Conservation (phyloP, 2,329 filamentous ascomycete genomes). For the Pleurostoma richardsiae region DNA sequence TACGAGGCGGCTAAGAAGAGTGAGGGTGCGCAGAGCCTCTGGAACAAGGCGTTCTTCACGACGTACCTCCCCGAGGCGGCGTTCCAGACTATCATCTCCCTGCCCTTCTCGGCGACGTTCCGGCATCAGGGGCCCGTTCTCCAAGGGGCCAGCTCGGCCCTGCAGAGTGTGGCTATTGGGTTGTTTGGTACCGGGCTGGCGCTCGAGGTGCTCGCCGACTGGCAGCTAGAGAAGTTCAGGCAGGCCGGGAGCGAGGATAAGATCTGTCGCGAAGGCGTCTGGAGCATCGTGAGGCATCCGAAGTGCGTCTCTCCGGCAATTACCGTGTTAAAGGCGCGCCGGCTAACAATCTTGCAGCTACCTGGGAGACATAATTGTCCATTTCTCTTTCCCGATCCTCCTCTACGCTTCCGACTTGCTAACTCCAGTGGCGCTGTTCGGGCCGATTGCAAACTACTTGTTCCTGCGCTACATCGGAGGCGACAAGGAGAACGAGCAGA, state of each 20-base stretch:
- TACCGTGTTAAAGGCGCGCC: too few relatives aligned
- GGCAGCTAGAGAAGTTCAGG: constrained; percentile 47
- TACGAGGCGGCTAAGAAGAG: constrained; percentile 44
- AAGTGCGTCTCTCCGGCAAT: constrained; percentile 39
- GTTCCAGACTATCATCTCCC: constrained; percentile 49
- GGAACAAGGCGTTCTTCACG: constrained; percentile 49
- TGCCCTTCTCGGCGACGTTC: constrained; percentile 54
- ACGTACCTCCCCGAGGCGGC: constrained; percentile 53
- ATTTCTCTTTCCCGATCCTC: constrained; percentile 53
- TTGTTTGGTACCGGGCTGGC: constrained; percentile 52
- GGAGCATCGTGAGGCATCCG: constrained; percentile 56
- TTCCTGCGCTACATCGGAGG: constrained; percentile 54
- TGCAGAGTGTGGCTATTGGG: too few relatives aligned
- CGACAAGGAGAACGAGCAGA: constrained; percentile 50
- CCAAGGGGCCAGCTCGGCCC: too few relatives aligned
- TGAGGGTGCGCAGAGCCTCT: constrained; percentile 37
- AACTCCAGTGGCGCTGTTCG: constrained; percentile 48
- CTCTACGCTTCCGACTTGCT: constrained; percentile 50
- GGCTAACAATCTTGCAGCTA: constrained; percentile 35
- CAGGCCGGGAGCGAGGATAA: constrained; percentile 27
- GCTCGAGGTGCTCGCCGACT: constrained; percentile 51
- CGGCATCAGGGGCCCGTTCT: constrained; percentile 11
- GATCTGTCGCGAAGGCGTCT: constrained; percentile 52
- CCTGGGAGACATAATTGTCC: constrained; percentile 54
- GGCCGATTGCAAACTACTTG: constrained; percentile 51